Conservation (phyloP, 768 basidiomycete genomes). For the Rickenella mellea region DNA sequence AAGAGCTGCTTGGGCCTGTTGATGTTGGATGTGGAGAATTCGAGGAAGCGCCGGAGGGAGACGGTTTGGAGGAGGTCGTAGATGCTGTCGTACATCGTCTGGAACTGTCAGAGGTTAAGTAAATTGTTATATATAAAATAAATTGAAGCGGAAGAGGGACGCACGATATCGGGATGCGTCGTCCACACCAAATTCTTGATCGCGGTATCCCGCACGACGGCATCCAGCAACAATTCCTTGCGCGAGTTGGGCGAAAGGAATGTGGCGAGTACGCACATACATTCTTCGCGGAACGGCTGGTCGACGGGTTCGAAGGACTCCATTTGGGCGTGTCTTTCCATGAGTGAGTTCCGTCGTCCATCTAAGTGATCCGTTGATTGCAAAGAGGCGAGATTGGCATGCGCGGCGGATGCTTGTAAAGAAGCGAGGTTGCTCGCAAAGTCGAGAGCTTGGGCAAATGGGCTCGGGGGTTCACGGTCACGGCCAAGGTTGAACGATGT, state of each 20-base stretch:
- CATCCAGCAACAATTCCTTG: conserved; percentile 15
- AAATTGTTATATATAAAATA: neutral
- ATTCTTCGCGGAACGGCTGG: conserved; percentile 18
- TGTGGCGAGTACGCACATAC: conserved; percentile 15
- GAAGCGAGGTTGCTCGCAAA: too few relatives aligned
- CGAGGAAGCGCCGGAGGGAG: conserved; percentile 24
- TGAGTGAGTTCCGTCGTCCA: neutral
- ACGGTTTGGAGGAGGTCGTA: conserved; percentile 20
- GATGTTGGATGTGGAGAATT: conserved; percentile 22
- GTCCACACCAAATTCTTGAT: conserved; percentile 18
- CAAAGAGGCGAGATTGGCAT: too few relatives aligned
- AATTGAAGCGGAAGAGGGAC: neutral
- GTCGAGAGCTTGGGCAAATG: too few relatives aligned
- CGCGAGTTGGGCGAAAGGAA: conserved; percentile 13
- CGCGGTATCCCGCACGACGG: conserved; percentile 17
- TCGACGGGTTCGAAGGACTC: neutral
- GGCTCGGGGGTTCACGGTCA: too few relatives aligned
- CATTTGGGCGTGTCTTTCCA: neutral
- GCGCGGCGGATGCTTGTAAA: too few relatives aligned
- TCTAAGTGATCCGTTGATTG: neutral
- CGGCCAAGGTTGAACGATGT: too few relatives aligned
- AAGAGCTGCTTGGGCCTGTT: conserved; percentile 26
- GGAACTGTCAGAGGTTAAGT: conserved; percentile 16
- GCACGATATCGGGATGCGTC: conserved; percentile 28
- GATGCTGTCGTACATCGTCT: conserved; percentile 23